These are phyloP conservation scores for Acrocalymma vagum DNA, from an alignment of 2,329 filamentous ascomycete genomes.

Conservation along the genomic window DNA sequence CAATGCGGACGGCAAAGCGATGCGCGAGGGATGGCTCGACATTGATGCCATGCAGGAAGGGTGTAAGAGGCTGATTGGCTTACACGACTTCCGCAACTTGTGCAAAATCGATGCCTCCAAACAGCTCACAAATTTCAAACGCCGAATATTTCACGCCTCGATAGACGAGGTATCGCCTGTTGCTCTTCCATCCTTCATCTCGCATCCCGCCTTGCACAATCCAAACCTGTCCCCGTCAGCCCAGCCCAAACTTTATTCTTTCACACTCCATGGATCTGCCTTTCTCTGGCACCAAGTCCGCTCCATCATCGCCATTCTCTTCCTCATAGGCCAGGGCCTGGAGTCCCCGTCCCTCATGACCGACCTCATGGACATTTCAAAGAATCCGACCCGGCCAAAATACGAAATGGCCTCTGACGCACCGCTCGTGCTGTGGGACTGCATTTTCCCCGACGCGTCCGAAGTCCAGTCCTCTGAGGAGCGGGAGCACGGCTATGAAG, in stretches of 20 bases:
- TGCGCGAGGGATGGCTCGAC: constrained; percentile 76
- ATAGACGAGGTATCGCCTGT: constrained; percentile 64
- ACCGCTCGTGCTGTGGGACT: constrained; percentile 95
- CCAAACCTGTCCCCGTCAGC: constrained; percentile 11
- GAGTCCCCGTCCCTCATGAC: constrained; percentile 78
- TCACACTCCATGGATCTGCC: constrained; percentile 87
- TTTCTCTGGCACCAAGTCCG: constrained; percentile 99
- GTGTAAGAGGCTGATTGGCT: constrained; percentile 79
- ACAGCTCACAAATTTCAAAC: constrained; percentile 83
- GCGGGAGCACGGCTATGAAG: constrained; percentile 55
- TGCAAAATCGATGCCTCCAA: constrained; percentile 93
- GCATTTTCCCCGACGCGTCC: constrained; percentile 74
- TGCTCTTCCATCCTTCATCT: constrained; percentile 35
- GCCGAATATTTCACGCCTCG: constrained; percentile 80
- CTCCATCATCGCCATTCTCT: constrained; percentile 91
- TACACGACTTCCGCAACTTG: constrained; percentile 95
- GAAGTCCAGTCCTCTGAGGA: constrained; percentile 48
- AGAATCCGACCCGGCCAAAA: constrained; percentile 77
- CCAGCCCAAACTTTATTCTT: constrained; percentile 77
- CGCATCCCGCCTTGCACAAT: constrained; percentile 34
- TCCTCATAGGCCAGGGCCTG: constrained; percentile 87
- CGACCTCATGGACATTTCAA: constrained; percentile 75
- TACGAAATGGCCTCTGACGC: constrained; percentile 93
- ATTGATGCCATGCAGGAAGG: constrained; percentile 86
- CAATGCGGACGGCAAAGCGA: constrained; percentile 9